Base-by-base conservation (phyloP, 2,329 filamentous ascomycete genomes). In the Malbranchea cinnamomea region DNA sequence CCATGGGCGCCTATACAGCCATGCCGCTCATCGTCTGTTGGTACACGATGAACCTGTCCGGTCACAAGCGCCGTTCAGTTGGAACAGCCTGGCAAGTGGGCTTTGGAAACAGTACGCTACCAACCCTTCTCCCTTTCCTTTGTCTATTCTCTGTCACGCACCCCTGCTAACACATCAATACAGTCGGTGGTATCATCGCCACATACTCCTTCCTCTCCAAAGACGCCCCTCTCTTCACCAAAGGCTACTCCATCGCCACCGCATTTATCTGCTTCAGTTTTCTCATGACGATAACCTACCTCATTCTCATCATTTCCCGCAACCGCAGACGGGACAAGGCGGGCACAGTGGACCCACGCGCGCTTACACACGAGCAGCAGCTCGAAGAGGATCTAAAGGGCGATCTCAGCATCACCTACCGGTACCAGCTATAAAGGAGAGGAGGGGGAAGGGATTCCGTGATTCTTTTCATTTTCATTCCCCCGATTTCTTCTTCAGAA, bases 1-100 rank as follows among this genome's bases (percentile, higher is more conserved):
- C 80, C 2, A 74, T 74, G 58, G 82, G 82, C 28, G 68, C 71
- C 0, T 94, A 91, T 55, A 74, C 73, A 1, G 81, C 84, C n/a
- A 85, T 93, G 78, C 84, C 87, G 0, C 74, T 93, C 17, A 71
- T 84, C 24, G 69, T 84, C 5, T 84, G 78, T 50, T 85, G 79
- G 78, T 84, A 78, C 52, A 77, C 76, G 42, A 82, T 83, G 71
- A 85, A 84, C 43, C 59, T 83, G 1, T 71, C 71, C 2, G 78
- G 78, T 0, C 79, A 84, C 47, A 74, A 74, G 34, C 67, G 78
- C 3, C 65, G 78, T 24, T 65, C 73, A 6, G 68, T 84, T 10
- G 78, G 78, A 8, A 71, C 71, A 6, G 79, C 76, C 1, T 84
- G 76, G 75, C 78, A 84, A 50, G 63, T 85, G 24, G 76, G 75